A percentile compares a stretch with the other conserved stretches of the same genome.
Evolutionary conservation across 352 stramenopile species (phyloP).

Genomic region (Globisporangium heterothallicum): DNA sequence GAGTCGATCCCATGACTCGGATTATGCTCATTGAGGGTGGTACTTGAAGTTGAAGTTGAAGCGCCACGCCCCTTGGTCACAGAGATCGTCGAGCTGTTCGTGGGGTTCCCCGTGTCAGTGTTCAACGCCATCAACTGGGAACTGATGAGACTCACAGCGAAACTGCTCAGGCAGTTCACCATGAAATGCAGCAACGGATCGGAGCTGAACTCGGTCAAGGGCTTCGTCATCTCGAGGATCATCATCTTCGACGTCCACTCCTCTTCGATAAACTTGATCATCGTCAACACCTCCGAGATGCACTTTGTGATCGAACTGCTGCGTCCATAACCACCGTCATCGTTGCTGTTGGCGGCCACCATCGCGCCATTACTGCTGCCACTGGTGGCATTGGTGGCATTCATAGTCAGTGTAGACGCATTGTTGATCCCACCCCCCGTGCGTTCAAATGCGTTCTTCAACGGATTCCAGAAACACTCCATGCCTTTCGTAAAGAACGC

Average conservation of each 20-base stretch:
- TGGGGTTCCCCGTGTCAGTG: constrained; percentile 8
- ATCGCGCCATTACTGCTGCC: not conserved
- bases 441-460: constrained; percentile 54
- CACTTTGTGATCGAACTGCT: constrained; percentile 38
- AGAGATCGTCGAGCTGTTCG: constrained; percentile 17
- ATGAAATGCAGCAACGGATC: constrained; percentile 60
- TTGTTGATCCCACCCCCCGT: constrained; percentile 9
- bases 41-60: not conserved
- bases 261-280: constrained; percentile 62
- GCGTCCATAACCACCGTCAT: not conserved
- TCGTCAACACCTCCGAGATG: constrained; percentile 56
- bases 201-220: constrained; percentile 46
- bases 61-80: constrained; percentile 20
- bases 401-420: not conserved
- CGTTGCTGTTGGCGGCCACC: not conserved
- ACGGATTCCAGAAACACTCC: constrained; percentile 56
- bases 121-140: constrained; percentile 55
- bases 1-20: no score
- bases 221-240: constrained; percentile 71
- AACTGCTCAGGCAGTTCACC: constrained; percentile 67
- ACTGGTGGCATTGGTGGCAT: not conserved
- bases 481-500: constrained; percentile 58
- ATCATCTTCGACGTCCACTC: constrained; percentile 72
- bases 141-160: constrained; percentile 49
- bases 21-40: not conserved